Evolutionary conservation across 768 basidiomycete genomes (phyloP), one percentile per base, ranked within the genome.

Genomic region (Mrakia blollopis): DNA sequence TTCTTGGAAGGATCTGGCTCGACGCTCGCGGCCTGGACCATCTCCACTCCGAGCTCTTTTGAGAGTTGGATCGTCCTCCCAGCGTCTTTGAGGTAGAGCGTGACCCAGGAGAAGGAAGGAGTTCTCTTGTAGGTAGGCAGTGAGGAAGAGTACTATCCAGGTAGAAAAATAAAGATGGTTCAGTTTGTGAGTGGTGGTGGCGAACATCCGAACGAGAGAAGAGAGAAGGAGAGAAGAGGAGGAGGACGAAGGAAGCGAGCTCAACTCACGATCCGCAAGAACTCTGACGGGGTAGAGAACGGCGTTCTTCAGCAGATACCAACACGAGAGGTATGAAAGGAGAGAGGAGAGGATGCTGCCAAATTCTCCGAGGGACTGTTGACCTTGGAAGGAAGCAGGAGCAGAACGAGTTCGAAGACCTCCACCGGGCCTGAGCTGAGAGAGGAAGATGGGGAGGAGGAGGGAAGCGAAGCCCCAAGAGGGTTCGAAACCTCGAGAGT

Each of bases 61-160:
- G 23, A 57, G 23, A 60, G 32, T 8, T 25, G 35, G 16, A 23
- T 14, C n/a, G 5, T 25, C 25, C 25, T n/a, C 21, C 50, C 25
- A 57, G 57, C 52, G 30, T 72, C 57, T 18, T 32, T 18, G 50
- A 72, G 57, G 72, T 37, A 72, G 10, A 57, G 72, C 54, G 72
- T 37, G 52, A 72, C 52, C 72, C 72, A 72, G 4, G 72, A 23
- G 23, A n/a, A 50, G 32, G 54, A 6, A n/a, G 57, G 57, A 25
- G 57, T 57, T 57, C 25, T 57, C 57, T 57, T 28, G 23, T 13
- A 57, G 28, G 25, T 57, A 57, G 0, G 57, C 57, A 25, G 57
- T 57, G 57, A 57, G 57, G 57, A 57, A 57, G 6, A 57, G 10
- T n/a, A n/a, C 28, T 28, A 11, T 57, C 1, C 5, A 11, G 14